Percentiles rank a stretch among this genome's conserved stretches.
Conservation (phyloP, 306 rosid species). For the Quercus robur region DNA sequence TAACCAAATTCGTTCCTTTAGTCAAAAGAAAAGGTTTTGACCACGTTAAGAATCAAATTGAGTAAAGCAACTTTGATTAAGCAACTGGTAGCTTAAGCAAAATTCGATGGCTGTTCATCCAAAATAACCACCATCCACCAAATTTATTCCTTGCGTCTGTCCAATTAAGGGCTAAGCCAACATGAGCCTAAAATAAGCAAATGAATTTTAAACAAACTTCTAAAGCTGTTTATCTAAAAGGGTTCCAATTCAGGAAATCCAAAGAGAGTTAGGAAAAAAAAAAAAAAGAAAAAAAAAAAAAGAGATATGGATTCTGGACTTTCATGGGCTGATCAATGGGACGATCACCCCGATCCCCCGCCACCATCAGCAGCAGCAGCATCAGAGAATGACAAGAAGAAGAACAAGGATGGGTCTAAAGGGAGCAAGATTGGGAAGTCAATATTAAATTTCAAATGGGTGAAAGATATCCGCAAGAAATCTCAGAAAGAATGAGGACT, state of each 20-base stretch:
- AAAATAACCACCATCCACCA: conserved; percentile 8
- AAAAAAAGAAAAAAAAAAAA: background rate
- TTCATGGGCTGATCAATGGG: conserved; percentile 88
- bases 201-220: background rate
- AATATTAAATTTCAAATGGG: conserved; percentile 55
- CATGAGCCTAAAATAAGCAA: conserved; percentile 17
- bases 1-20: background rate
- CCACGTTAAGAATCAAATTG: conserved; percentile 5
- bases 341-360: conserved; percentile 43
- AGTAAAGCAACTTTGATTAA: background rate
- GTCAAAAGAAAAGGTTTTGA: background rate
- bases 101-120: conserved; percentile 3
- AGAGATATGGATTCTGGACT: conserved; percentile 47
- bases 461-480: conserved; percentile 51
- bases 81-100: conserved; percentile 4
- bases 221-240: conserved; percentile 2
- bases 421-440: conserved; percentile 37
- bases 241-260: background rate
- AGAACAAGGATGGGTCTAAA: conserved; percentile 42
- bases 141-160: conserved; percentile 8
- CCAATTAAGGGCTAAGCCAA: background rate
- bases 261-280: background rate
- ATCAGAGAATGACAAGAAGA: conserved; percentile 44
- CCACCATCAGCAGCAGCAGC: conserved; percentile 25
- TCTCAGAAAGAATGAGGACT: conserved; percentile 17